Conservation (phyloP, 805 yeast species). For the Henningerozyma blattae region DNA sequence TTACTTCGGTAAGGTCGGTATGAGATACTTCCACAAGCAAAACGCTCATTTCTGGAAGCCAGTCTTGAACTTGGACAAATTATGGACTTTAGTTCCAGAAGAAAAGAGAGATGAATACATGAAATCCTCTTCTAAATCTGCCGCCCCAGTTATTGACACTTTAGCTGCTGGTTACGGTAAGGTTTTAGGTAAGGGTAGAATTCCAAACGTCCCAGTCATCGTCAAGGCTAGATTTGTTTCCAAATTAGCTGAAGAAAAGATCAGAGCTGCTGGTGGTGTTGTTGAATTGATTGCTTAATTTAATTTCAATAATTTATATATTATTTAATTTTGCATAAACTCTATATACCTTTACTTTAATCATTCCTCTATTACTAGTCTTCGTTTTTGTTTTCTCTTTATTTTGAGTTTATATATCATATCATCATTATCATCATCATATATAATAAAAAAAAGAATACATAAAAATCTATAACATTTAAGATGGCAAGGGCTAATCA, state of each 20-base stretch:
- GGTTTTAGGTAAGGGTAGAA: slow-evolving; percentile 98
- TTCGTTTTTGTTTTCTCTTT: too few relatives aligned
- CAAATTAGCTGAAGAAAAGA: slow-evolving; percentile 98
- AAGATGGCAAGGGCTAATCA: too few relatives aligned
- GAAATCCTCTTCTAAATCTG: slow-evolving; percentile 66
- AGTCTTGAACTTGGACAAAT: slow-evolving; percentile 93
- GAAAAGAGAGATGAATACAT: slow-evolving; percentile 92
- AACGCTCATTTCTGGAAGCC: slow-evolving; percentile 95
- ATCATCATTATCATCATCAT: too few relatives aligned
- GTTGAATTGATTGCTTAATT: slow-evolving; percentile 96
- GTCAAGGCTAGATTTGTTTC: slow-evolving; percentile 99
- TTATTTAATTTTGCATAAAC: too few relatives aligned
- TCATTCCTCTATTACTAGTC: too few relatives aligned
- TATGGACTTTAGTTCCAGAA: slow-evolving; percentile 93
- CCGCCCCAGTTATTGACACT: slow-evolving; percentile 99
- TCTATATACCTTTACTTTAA: too few relatives aligned
- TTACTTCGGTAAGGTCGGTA: slow-evolving; percentile 99
- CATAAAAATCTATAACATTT: too few relatives aligned
- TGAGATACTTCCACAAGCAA: slow-evolving; percentile 99
- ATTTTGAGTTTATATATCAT: too few relatives aligned
- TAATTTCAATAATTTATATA: not conserved
- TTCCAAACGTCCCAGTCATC: slow-evolving; percentile 96
- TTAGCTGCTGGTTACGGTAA: slow-evolving; percentile 99
- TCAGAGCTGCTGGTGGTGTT: slow-evolving; percentile 99
- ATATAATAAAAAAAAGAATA: too few relatives aligned